Conservation (phyloP, 129 eudicot genomes). For the Rutidosis leptorrhynchoides region DNA sequence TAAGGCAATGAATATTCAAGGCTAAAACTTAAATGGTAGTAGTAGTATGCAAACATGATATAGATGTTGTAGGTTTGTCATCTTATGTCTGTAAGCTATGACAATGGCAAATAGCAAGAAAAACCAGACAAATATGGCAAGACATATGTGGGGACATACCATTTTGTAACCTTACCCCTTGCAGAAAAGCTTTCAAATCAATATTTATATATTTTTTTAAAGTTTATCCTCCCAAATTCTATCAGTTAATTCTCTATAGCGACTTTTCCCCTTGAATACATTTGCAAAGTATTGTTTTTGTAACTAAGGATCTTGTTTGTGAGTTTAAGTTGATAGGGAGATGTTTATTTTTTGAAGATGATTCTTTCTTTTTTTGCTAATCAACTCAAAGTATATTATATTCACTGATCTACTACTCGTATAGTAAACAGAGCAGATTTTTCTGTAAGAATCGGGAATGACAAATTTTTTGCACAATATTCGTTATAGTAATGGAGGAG, state of each 20-base stretch:
- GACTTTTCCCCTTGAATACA: conserved; percentile 20
- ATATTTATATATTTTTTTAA: no score
- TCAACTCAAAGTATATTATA: background rate
- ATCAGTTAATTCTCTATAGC: background rate
- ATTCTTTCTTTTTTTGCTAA: background rate
- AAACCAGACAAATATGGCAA: conserved; percentile 34
- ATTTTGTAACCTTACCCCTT: conserved; percentile 25
- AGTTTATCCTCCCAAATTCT: background rate
- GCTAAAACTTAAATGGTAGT: background rate
- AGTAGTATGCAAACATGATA: background rate
- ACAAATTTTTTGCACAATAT: no score
- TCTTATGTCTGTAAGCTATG: conserved; percentile 5
- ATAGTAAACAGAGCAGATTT: no score
- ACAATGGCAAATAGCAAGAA: conserved; percentile 5
- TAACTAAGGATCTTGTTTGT: background rate
- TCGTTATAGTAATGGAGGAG: no score
- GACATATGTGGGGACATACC: conserved; percentile 32
- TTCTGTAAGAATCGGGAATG: no score
- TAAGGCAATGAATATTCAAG: background rate
- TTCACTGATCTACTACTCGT: no score
- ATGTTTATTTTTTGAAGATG: background rate
- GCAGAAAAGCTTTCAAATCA: conserved; percentile 22
- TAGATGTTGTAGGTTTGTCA: background rate
- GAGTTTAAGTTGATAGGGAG: background rate
- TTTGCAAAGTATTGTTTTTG: background rate